These are phyloP conservation scores for Ophiostoma ips DNA, from an alignment of 2,329 filamentous ascomycete species.

Conservation along the genomic window DNA sequence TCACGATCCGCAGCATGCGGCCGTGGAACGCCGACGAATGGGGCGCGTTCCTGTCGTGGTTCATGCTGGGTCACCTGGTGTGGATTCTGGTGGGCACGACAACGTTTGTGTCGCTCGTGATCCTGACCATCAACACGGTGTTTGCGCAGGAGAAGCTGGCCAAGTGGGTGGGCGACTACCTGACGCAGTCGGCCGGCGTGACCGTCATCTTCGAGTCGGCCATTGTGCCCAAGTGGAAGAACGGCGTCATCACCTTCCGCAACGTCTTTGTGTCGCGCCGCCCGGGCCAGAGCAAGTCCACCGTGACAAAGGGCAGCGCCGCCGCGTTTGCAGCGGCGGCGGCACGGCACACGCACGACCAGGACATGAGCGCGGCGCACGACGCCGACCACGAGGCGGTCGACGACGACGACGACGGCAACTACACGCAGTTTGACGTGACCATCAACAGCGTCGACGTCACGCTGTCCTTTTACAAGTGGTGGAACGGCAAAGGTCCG, in stretches of 20 bases:
- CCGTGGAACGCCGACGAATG: conserved; percentile 97
- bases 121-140: conserved; percentile 87
- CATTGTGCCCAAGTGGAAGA: conserved; percentile 90
- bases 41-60: conserved; percentile 89
- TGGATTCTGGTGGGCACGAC: conserved; percentile 97
- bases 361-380: conserved; percentile 15
- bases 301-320: conserved; percentile 79
- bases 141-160: conserved; percentile 95
- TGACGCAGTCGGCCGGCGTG: conserved; percentile 84
- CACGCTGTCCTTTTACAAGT: conserved; percentile 92
- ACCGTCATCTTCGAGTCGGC: conserved; percentile 95
- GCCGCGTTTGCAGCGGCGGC: conserved; percentile 78
- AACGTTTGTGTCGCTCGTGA: conserved; percentile 86
- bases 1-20: conserved; percentile 82
- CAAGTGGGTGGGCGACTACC: conserved; percentile 84
- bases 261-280: conserved; percentile 92
- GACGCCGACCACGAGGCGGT: conserved; percentile 16
- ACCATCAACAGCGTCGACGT: conserved; percentile 94
- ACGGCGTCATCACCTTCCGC: conserved; percentile 89
- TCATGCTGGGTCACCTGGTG: conserved; percentile 80
- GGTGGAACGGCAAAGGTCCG: conserved; percentile 93
- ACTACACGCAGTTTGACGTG: conserved; percentile 95
- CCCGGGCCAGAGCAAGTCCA: conserved; percentile 66
- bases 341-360: conserved; percentile 26
- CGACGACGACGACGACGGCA: conserved; percentile 62